Evolutionary conservation across 352 stramenopile genomes (phyloP).

Genomic region (Peronospora farinosa): DNA sequence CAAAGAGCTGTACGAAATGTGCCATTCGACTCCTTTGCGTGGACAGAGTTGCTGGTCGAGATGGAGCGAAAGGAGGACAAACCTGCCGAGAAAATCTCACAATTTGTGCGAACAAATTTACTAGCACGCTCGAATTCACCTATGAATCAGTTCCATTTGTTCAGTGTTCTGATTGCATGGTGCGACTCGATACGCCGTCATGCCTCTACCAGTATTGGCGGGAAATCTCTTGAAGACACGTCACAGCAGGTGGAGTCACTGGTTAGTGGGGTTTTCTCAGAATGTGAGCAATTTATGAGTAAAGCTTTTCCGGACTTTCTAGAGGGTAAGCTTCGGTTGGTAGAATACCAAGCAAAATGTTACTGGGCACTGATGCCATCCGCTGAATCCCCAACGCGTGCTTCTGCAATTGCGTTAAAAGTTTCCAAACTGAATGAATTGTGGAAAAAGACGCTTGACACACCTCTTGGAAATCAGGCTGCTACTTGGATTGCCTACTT

Average conservation of each 20-base stretch:
- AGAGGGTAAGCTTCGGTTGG: slow-evolving; percentile 26
- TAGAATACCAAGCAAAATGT: slow-evolving; percentile 50
- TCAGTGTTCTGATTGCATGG: slow-evolving; percentile 43
- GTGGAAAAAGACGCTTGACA: slow-evolving; percentile 27
- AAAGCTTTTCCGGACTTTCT: slow-evolving; percentile 32
- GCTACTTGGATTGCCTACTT: slow-evolving; percentile 44
- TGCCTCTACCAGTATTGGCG: slow-evolving; percentile 6
- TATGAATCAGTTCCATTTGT: slow-evolving; percentile 53
- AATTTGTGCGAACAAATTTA: slow-evolving; percentile 27
- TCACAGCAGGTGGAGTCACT: slow-evolving; percentile 21
- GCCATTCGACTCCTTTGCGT: slow-evolving; percentile 54
- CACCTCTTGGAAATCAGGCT: slow-evolving; percentile 21
- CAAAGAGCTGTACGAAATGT: slow-evolving; percentile 55
- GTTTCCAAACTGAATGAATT: slow-evolving; percentile 25
- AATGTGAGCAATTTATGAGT: slow-evolving; percentile 31
- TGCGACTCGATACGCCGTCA: slow-evolving; percentile 39
- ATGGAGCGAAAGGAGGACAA: slow-evolving; percentile 31
- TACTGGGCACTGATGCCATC: slow-evolving; percentile 25
- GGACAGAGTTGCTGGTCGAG: slow-evolving; percentile 47
- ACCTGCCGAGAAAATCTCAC: slow-evolving; percentile 13
- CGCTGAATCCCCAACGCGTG: slow-evolving; percentile 1
- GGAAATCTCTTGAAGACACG: slow-evolving; percentile 8
- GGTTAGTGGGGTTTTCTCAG: slow-evolving; percentile 26
- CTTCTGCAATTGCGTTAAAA: slow-evolving; percentile 4
- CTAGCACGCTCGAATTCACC: slow-evolving; percentile 28